Percentiles rank a stretch among this genome's conserved stretches.
phyloP scores from a whole-genome alignment of 1,284 basidiomycete genomes.

The Schizopora paradoxa region DNA sequence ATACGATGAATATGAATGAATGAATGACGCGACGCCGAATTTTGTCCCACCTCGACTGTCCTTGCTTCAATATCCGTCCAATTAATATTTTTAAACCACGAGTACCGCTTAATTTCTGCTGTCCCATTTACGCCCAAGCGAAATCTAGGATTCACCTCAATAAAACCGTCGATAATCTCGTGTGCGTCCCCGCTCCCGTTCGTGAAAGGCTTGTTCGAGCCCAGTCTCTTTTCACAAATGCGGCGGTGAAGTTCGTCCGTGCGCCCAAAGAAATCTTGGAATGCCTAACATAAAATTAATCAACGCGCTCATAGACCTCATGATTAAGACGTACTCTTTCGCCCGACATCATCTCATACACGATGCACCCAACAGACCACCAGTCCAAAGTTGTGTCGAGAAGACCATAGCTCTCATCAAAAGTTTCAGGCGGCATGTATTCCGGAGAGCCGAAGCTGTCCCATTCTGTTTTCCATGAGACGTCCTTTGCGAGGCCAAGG shows the following conservation, averaged over 20 bases:
- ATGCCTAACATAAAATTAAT: slow-evolving; percentile 18
- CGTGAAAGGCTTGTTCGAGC: slow-evolving; percentile 29
- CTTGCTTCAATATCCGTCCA: slow-evolving; percentile 39
- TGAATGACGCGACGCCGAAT: not conserved
- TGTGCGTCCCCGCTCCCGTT: slow-evolving; percentile 35
- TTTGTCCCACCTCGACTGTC: not conserved
- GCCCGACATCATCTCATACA: slow-evolving; percentile 72
- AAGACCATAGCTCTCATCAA: too few species aligned
- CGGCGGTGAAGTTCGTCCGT: slow-evolving; percentile 22
- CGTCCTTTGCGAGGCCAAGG: slow-evolving; percentile 60
- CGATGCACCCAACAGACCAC: slow-evolving; percentile 68
- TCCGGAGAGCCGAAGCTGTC: not conserved
- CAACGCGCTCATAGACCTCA: slow-evolving; percentile 1
- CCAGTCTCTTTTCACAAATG: slow-evolving; percentile 27
- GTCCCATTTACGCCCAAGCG: slow-evolving; percentile 36
- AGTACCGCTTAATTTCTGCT: slow-evolving; percentile 31
- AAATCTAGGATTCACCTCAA: slow-evolving; percentile 30
- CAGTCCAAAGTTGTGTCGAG: slow-evolving; percentile 54
- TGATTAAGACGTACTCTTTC: slow-evolving; percentile 36
- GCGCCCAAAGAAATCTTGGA: slow-evolving; percentile 24
- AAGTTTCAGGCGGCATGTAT: not conserved
- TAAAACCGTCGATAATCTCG: slow-evolving; percentile 36
- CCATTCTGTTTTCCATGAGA: not conserved
- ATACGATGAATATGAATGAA: not conserved
- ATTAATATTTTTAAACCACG: slow-evolving; percentile 37